These are phyloP conservation scores for Bacidia rubella DNA, from an alignment of 495 filamentous ascomycete genomes.

Conservation along the genomic window DNA sequence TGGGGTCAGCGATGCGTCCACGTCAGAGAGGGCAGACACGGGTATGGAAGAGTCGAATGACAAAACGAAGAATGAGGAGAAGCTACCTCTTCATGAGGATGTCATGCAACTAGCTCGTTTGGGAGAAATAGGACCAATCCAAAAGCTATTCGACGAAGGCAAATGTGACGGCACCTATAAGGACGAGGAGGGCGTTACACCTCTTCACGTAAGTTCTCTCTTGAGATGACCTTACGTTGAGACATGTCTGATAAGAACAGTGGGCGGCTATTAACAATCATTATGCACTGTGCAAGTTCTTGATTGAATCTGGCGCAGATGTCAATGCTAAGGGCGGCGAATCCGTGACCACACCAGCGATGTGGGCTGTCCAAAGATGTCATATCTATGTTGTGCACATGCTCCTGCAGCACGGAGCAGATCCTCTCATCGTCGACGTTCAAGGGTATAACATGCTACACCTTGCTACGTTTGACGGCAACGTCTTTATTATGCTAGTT, in stretches of 20 bases:
- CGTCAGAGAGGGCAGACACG: not conserved
- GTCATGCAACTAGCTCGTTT: constrained; percentile 90
- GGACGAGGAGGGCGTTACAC: constrained; percentile 87
- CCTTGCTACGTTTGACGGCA: constrained; percentile 92
- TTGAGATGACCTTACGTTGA: not conserved
- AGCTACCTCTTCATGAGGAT: constrained; percentile 58
- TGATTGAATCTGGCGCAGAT: constrained; percentile 77
- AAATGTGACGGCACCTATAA: constrained; percentile 67
- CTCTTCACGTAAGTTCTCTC: constrained; percentile 58
- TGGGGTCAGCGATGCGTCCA: not conserved
- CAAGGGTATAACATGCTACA: constrained; percentile 97
- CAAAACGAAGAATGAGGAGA: constrained; percentile 20
- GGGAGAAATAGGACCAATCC: constrained; percentile 75
- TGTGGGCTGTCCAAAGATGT: constrained; percentile 93
- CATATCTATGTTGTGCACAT: constrained; percentile 77
- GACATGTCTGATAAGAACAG: constrained; percentile 35
- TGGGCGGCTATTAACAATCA: constrained; percentile 99
- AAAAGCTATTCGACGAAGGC: constrained; percentile 71
- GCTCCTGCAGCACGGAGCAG: constrained; percentile 74
- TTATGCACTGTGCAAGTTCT: constrained; percentile 88
- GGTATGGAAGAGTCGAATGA: not conserved
- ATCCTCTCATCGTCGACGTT: constrained; percentile 74
- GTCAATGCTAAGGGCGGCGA: constrained; percentile 93
- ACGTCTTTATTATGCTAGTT: constrained; percentile 80
- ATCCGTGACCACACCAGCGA: constrained; percentile 78